These are phyloP conservation scores for Nyssa sinensis DNA, from an alignment of 148 eudicot genomes.

Conservation along the genomic window DNA sequence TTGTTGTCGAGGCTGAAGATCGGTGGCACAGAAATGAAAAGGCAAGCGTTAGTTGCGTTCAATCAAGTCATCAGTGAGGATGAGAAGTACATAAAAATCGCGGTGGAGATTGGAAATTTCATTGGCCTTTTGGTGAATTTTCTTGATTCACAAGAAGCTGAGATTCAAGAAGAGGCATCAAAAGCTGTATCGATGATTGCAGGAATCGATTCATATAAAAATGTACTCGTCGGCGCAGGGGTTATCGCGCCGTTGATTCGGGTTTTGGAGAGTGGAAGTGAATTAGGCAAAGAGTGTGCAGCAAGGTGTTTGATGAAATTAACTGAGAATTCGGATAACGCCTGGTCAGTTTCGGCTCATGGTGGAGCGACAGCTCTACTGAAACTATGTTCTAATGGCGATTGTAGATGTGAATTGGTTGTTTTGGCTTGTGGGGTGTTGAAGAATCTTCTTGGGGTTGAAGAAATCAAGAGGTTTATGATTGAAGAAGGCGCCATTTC, in stretches of 20 bases:
- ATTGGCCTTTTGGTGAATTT: constrained; percentile 39
- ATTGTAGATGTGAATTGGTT: constrained; percentile 37
- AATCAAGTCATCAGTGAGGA: constrained; percentile 58
- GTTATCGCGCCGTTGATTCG: constrained; percentile 61
- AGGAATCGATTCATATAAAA: constrained; percentile 36
- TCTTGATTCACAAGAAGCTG: constrained; percentile 45
- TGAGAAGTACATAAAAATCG: constrained; percentile 61
- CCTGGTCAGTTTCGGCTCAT: constrained; percentile 88
- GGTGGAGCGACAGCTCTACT: constrained; percentile 71
- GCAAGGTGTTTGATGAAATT: constrained; percentile 52
- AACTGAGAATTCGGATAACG: constrained; percentile 78
- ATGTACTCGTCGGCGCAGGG: constrained; percentile 46
- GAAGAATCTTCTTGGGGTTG: constrained; percentile 69
- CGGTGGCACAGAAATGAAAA: constrained; percentile 58
- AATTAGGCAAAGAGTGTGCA: constrained; percentile 41
- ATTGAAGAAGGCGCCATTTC: constrained; percentile 68
- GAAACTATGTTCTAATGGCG: constrained; percentile 37
- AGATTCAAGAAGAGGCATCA: constrained; percentile 58
- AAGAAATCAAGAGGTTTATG: constrained; percentile 79
- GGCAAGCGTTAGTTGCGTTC: constrained; percentile 49
- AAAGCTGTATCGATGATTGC: constrained; percentile 40
- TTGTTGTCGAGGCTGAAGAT: constrained; percentile 63
- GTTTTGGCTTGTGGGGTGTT: constrained; percentile 63
- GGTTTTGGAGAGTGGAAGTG: constrained; percentile 57
- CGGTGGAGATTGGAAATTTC: constrained; percentile 46